Base-by-base conservation (phyloP, 1,139 yeast genomes). In the Nadsonia starkeyi-henricii region DNA sequence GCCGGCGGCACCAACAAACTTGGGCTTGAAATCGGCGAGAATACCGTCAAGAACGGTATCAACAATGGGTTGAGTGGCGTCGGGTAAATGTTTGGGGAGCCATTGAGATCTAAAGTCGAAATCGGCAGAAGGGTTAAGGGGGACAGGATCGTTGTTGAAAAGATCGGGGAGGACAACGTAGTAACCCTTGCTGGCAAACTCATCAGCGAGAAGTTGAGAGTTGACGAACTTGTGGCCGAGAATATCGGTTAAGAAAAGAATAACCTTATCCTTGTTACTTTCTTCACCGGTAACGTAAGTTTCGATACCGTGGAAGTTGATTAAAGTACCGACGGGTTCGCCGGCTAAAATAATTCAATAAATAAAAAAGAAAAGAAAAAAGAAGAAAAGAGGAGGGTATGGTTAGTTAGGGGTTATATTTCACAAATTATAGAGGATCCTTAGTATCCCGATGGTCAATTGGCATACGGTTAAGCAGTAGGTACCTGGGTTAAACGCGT, bases 151-250 rank as follows among this genome's bases (percentile, higher is more conserved):
- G 39, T 76, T 78, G 33, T 73, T 62, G 55, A 85, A 72, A 52
- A 85, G 72, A 62, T 86, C 96, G 15, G 95, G 95, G 44, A 82
- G 67, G 49, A 81, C 67, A 0, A 83, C 73, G 67, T 73, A 84
- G 37, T 81, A 81, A 26, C 81, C 81, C n/a, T 74, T 73, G 46
- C 65, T 64, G 46, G 91, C 82, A 51, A 81, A 72, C 49, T 74
- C 70, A 62, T 86, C 96, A 28, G 95, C 95, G 53, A 83, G 60
- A 53, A 81, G 67, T 58, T 69, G 66, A 30, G 67, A 67, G 63
- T 86, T 86, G 61, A 67, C 68, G 59, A 71, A 71, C 45, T 68
- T 65, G 61, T 74, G 66, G 45, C 96, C 96, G 54, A 62, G 76
- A 48, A 86, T 68, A 61, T 88, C 96, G 46, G 93, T 74, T 43